Base-by-base conservation (phyloP, 2,329 filamentous ascomycete genomes). In the Colletotrichum spinosum region DNA sequence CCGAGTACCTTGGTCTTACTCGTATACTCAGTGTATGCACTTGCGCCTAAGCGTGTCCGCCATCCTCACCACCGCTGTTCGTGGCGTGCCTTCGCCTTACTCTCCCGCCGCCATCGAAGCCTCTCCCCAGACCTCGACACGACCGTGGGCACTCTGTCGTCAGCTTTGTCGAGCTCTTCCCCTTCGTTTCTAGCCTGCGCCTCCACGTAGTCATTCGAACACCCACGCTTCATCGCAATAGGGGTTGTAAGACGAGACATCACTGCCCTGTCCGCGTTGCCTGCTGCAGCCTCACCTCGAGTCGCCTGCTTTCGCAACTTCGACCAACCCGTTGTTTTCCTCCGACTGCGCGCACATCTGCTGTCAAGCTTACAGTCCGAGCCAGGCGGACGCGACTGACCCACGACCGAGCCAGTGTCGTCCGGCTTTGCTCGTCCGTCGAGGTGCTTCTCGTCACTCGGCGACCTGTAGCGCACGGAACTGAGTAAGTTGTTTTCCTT, bases 401-500 rank as follows among this genome's bases (percentile, higher is more conserved):
- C 25, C 25, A 25, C 25, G 25, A 25, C 25, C 25, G 25, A 48
- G 25, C 39, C 51, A 51, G 51, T 45, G 49, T 55, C 45, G 57
- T 42, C 57, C 41, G 62, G 39, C 42, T 49, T 12, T 11, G 25
- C 17, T 39, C 39, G 25, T 25, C 25, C 25, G 25, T 25, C 25
- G 25, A 25, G 25, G 25, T 25, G 4, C 25, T 25, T 25, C 25
- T 25, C 25, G 25, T 25, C 25, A 25, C 25, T 25, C 25, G 48
- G 62, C 58, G 52, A 62, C 62, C 46, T 39, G 49, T 17, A 34
- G 62, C 57, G 48, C 62, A 65, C 58, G 8, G 52, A 65, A 53
- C 58, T 65, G 34, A 42, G 62, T 65, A 10, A n/a, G n/a, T 56
- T 52, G 41, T 49, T 49, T 55, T 65, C 12, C 15, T 59, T 35